Conservation (phyloP, 345 rosid genomes). For the Lepidium africanum region DNA sequence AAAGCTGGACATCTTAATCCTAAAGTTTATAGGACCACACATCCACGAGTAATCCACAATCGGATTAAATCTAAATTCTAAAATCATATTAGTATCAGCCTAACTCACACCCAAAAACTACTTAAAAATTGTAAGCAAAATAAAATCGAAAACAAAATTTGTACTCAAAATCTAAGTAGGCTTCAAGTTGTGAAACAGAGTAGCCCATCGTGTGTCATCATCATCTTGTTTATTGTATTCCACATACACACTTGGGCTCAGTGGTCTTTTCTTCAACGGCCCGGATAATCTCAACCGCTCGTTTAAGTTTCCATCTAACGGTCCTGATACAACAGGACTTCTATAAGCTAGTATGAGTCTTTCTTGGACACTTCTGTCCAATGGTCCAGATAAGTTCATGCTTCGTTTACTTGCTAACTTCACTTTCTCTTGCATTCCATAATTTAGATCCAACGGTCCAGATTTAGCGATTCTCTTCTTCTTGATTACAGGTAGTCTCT, state of each 20-base stretch:
- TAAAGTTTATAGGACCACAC: too few species aligned
- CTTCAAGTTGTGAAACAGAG: conserved; percentile 64
- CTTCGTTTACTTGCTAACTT: conserved; percentile 14
- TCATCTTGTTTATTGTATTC: conserved; percentile 31
- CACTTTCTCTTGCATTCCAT: conserved; percentile 28
- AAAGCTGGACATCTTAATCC: too few species aligned
- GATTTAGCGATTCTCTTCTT: conserved; percentile 47
- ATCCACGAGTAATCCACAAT: too few species aligned
- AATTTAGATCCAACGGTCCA: conserved; percentile 52
- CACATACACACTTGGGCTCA: conserved; percentile 36
- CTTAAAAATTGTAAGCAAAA: neutral
- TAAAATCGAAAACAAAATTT: neutral
- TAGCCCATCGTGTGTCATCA: conserved; percentile 49
- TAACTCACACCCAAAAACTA: too few species aligned
- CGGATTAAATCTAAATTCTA: too few species aligned
- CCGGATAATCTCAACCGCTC: conserved; percentile 45
- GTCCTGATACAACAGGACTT: conserved; percentile 41
- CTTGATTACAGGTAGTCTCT: conserved; percentile 22
- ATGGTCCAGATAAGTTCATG: conserved; percentile 56
- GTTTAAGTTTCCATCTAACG: conserved; percentile 30
- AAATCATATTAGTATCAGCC: too few species aligned
- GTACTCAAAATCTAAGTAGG: conserved; percentile 42
- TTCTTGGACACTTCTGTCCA: conserved; percentile 49
- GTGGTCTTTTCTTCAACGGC: conserved; percentile 36
- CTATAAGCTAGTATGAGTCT: conserved; percentile 35